Conservation (phyloP, 495 filamentous ascomycete species). For the Sordaria brevicollis region DNA sequence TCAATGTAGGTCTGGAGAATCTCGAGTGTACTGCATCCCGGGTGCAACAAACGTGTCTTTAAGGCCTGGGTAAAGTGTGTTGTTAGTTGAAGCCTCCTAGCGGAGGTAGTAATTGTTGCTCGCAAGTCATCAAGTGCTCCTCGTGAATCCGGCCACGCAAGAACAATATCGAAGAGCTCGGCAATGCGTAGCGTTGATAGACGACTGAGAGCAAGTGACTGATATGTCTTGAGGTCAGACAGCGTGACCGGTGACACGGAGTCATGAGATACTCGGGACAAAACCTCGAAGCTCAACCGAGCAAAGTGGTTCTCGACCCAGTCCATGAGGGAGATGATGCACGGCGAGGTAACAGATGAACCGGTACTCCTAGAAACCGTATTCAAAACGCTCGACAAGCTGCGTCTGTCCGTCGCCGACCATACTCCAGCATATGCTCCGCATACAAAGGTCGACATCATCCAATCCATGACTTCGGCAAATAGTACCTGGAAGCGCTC, state of each 20-base stretch:
- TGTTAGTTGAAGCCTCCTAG: slow-evolving; percentile 53
- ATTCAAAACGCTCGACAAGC: slow-evolving; percentile 10
- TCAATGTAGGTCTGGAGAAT: slow-evolving; percentile 87
- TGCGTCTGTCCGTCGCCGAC: slow-evolving; percentile 16
- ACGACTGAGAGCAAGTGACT: slow-evolving; percentile 65
- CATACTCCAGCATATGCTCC: slow-evolving; percentile 51
- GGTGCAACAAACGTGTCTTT: slow-evolving; percentile 67
- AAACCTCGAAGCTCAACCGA: slow-evolving; percentile 54
- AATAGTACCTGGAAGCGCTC: slow-evolving; percentile 67
- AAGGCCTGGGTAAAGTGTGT: slow-evolving; percentile 58
- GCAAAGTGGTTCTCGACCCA: slow-evolving; percentile 68
- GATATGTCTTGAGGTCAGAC: slow-evolving; percentile 65
- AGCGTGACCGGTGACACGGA: slow-evolving; percentile 33
- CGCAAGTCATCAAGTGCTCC: slow-evolving; percentile 75
- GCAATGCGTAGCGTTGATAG: slow-evolving; percentile 70
- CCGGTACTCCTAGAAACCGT: slow-evolving; percentile 10
- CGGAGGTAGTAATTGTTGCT: slow-evolving; percentile 43
- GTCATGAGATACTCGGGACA: slow-evolving; percentile 25
- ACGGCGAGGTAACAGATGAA: slow-evolving; percentile 41
- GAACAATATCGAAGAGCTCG: slow-evolving; percentile 81
- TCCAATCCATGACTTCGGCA: slow-evolving; percentile 59
- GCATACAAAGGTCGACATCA: slow-evolving; percentile 56
- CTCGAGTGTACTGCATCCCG: slow-evolving; percentile 78
- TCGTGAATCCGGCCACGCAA: slow-evolving; percentile 69
- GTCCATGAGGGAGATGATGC: slow-evolving; percentile 45